Evolutionary conservation across 192 early-diverging fungal species (phyloP).

Genomic region (Coemansia sp.): DNA sequence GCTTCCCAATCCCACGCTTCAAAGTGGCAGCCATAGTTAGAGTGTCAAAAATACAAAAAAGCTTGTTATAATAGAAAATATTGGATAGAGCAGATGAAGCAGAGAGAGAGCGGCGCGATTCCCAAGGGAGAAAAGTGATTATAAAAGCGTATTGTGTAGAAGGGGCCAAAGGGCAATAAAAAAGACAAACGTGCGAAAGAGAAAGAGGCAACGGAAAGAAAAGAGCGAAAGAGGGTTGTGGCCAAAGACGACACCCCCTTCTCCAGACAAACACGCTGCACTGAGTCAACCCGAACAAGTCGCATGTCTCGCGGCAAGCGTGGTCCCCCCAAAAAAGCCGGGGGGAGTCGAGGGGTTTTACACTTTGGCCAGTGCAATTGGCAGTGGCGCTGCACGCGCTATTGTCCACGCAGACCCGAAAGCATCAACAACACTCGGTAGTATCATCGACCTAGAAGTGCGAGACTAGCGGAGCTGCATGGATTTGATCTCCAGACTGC

Average conservation of each 20-base stretch:
- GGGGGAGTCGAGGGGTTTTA: too few species aligned
- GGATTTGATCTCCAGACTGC: not conserved
- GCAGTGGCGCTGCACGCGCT: not conserved
- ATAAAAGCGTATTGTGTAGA: slow-evolving; percentile 3
- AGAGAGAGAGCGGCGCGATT: not conserved
- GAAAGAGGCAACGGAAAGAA: slow-evolving; percentile 11
- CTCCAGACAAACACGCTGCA: slow-evolving; percentile 1
- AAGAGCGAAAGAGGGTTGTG: slow-evolving; percentile 8
- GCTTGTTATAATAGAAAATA: not conserved
- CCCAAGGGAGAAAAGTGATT: slow-evolving; percentile 1
- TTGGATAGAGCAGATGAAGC: slow-evolving; percentile 1
- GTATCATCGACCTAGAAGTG: not conserved
- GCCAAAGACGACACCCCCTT: not conserved
- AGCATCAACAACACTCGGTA: too few species aligned
- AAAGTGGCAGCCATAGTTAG: slow-evolving; percentile 40
- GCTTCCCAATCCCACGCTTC: slow-evolving; percentile 65
- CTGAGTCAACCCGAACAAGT: not conserved
- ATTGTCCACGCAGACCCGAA: not conserved
- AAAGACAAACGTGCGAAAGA: not conserved
- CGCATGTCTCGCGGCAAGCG: too few species aligned
- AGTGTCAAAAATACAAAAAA: slow-evolving; percentile 8
- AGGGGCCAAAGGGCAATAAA: not conserved
- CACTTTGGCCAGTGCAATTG: not conserved
- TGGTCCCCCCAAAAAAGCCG: too few species aligned
- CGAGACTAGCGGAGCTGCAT: not conserved